Conservation (phyloP, 306 rosid genomes). For the Rubus idaeus region DNA sequence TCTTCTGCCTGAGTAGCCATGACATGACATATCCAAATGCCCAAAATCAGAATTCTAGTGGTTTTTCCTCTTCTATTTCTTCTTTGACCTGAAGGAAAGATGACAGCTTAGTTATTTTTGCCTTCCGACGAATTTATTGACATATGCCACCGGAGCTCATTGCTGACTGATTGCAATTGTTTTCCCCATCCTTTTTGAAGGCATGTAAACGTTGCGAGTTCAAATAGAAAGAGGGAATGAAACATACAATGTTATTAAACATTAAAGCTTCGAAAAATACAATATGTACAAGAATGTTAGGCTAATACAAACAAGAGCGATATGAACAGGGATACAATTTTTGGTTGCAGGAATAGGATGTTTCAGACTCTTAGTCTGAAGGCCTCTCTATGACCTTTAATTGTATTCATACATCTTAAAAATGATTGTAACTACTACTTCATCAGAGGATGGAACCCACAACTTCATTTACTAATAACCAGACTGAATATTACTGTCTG, state of each 20-base stretch:
- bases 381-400: not conserved
- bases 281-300: not conserved
- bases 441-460: not conserved
- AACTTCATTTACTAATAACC: not conserved
- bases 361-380: not conserved
- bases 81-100: no score
- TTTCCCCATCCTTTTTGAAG: no score
- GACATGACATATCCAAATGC: not conserved
- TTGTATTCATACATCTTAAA: not conserved
- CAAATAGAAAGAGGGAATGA: not conserved
- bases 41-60: not conserved
- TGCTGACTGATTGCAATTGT: not conserved
- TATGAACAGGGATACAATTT: no score
- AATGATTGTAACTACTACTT: not conserved
- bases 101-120: no score
- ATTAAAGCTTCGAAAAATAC: not conserved
- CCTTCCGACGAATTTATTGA: no score
- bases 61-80: not conserved
- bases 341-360: no score
- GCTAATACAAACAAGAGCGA: no score
- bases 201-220: not conserved
- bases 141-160: no score
- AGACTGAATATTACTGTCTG: not conserved
- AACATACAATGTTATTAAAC: not conserved
- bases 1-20: not conserved